Base-by-base conservation (phyloP, 1,284 basidiomycete genomes). In the Apiotrichum siamense region DNA sequence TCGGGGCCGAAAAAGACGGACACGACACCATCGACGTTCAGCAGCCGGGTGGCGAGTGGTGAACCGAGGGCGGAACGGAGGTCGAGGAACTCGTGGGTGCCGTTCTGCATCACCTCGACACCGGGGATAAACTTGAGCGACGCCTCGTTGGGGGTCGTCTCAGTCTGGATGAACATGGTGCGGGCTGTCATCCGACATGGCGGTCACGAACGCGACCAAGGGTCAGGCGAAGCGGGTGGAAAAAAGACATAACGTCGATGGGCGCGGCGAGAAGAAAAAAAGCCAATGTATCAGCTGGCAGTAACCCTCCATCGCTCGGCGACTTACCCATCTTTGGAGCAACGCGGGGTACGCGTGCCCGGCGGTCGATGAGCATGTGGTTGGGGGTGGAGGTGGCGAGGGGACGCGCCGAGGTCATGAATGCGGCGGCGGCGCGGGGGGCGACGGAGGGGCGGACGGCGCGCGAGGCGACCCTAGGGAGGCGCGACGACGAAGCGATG, bases 71-170 rank as follows among this genome's bases (percentile, higher is more conserved):
- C 85, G 2, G 87, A 78, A 33, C 84, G 84, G 3, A 86, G 86
- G 71, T 97, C 91, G 49, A 96, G 83, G 73, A 98, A 97, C 74
- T 98, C 94, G 24, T 91, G 88, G 0, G 79, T 78, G 39, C 88
- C 88, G 37, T 82, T 81, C 39, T 82, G 81, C 84, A 96, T 91
- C 31, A 98, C 92, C 35, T 83, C 73, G 13, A 86, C 81, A 0
- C 94, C 94, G 0, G 94, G 96, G 49, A 98, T 91, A 76, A 98
- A 98, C 75, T 98, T 98, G 57, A 98, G 81, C 9, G 93, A 96
- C 69, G 97, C 92, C 40, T 93, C 89, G 73, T 98, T 98, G 1
- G 94, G 94, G 1, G 94, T 98, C 4, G 85, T 84, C 76, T 97
- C 94, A 7, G 94, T 98, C 75, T 96, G 91, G 57, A 94, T 94